These are phyloP conservation scores for Trypanosoma melophagium DNA, from an alignment of 208 protist species.

Conservation along the genomic window DNA sequence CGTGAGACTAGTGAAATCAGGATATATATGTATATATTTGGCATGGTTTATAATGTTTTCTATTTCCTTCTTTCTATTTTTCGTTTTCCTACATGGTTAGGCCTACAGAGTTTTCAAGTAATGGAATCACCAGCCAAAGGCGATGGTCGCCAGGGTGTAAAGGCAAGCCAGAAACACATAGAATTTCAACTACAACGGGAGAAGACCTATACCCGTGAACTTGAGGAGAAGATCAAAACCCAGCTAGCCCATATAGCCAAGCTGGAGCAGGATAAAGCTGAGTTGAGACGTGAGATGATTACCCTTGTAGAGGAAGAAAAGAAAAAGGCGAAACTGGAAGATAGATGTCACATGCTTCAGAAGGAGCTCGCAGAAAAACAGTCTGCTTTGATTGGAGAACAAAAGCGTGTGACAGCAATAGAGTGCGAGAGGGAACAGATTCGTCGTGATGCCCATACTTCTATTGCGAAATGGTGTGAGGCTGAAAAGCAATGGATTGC, in stretches of 20 bases:
- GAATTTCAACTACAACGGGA: constrained; percentile 82
- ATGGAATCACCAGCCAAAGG: constrained; percentile 34
- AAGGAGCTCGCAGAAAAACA: constrained; percentile 67
- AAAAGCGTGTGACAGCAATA: constrained; percentile 34
- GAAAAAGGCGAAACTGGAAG: constrained; percentile 57
- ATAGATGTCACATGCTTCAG: constrained; percentile 61
- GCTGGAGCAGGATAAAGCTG: constrained; percentile 82
- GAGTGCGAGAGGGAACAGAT: constrained; percentile 65
- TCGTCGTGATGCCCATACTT: constrained; percentile 57
- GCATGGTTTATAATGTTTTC: neutral
- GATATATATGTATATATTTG: neutral
- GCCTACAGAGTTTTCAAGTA: neutral
- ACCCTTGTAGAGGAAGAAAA: constrained; percentile 63
- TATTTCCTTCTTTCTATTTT: constrained; percentile 1
- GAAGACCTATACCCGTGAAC: constrained; percentile 54
- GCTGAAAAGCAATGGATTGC: constrained; percentile 77
- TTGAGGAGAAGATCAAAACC: constrained; percentile 69
- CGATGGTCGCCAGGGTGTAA: constrained; percentile 27
- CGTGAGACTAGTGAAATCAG: neutral
- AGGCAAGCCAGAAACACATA: constrained; percentile 72
- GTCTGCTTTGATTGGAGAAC: constrained; percentile 41
- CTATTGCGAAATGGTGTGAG: constrained; percentile 71
- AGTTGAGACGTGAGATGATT: constrained; percentile 73
- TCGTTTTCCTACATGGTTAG: neutral
- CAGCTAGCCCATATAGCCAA: constrained; percentile 67